A percentile compares a stretch with the other conserved stretches of the same genome.
Evolutionary conservation across 2,329 filamentous ascomycete species (phyloP).

Genomic region (Tolypocladium album): DNA sequence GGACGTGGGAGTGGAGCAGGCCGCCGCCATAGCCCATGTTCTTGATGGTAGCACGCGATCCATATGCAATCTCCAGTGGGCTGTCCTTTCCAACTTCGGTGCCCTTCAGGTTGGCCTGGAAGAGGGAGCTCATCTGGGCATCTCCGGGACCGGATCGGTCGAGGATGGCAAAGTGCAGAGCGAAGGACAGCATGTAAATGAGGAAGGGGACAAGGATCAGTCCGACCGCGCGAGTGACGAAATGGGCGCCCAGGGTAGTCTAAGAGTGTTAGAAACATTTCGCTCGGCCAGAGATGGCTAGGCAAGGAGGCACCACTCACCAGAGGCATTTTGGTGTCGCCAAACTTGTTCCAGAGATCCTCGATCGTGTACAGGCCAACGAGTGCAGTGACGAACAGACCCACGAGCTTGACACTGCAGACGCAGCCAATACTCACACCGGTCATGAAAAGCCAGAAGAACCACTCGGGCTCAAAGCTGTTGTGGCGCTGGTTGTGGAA

Average conservation of each 20-base stretch:
- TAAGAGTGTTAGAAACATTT: conserved; percentile 8
- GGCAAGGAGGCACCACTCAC: conserved; percentile 29
- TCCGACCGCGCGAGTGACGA: conserved; percentile 70
- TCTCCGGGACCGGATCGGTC: conserved; percentile 92
- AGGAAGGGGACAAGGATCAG: conserved; percentile 81
- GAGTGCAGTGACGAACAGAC: conserved; percentile 87
- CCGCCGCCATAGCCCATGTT: conserved; percentile 99
- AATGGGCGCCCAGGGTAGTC: conserved; percentile 62
- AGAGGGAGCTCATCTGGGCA: conserved; percentile 99
- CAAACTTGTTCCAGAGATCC: conserved; percentile 97
- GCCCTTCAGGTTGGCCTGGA: conserved; percentile 91
- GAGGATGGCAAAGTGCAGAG: conserved; percentile 85
- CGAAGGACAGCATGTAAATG: conserved; percentile 95
- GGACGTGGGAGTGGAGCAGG: conserved; percentile 89
- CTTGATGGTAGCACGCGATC: conserved; percentile 87
- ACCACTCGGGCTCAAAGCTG: conserved; percentile 88
- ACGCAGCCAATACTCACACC: conserved; percentile 95
- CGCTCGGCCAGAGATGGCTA: background rate
- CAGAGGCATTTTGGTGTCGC: conserved; percentile 82
- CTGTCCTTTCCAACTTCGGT: conserved; percentile 93
- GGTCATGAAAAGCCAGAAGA: conserved; percentile 85
- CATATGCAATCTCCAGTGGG: conserved; percentile 81
- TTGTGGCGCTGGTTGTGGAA: conserved; percentile 83
- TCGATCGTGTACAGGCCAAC: conserved; percentile 94
- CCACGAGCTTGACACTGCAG: conserved; percentile 97